Conservation (phyloP, 306 rosid genomes). For the Amphicarpaea edgeworthii region DNA sequence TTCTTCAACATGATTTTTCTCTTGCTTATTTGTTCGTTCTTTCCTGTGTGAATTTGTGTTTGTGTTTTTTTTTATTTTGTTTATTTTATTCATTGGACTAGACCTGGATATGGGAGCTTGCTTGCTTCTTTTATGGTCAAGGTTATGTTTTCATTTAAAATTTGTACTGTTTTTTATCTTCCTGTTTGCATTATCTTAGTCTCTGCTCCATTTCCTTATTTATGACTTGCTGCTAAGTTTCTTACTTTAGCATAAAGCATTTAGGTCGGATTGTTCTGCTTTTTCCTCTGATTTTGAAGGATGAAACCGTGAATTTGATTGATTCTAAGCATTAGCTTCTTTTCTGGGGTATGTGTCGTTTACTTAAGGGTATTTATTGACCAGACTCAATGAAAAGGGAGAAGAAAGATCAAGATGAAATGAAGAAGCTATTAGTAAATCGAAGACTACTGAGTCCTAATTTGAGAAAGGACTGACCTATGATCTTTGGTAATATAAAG, state of each 20-base stretch:
- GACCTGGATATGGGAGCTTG: background rate
- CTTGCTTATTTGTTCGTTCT: background rate
- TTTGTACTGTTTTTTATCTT: background rate
- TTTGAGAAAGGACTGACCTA: constrained; percentile 22
- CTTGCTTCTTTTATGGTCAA: constrained; percentile 2
- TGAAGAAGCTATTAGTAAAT: background rate
- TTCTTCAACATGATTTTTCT: background rate
- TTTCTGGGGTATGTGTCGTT: background rate
- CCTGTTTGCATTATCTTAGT: background rate
- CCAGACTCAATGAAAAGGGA: background rate
- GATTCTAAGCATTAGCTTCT: background rate
- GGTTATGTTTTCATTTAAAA: background rate
- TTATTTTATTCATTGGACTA: background rate
- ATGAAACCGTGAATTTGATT: constrained; percentile 36
- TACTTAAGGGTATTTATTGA: constrained; percentile 12
- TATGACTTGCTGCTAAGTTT: background rate
- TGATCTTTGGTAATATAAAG: background rate
- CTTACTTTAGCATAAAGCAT: background rate
- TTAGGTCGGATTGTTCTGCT: background rate
- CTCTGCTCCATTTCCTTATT: background rate
- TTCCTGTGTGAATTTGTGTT: background rate
- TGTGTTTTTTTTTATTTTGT: background rate
- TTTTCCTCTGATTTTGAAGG: background rate
- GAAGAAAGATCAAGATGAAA: too few species aligned
- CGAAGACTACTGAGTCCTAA: background rate